phyloP scores from a whole-genome alignment of 176 grass and related monocot genomes.

The Coix lacrymajobi region DNA sequence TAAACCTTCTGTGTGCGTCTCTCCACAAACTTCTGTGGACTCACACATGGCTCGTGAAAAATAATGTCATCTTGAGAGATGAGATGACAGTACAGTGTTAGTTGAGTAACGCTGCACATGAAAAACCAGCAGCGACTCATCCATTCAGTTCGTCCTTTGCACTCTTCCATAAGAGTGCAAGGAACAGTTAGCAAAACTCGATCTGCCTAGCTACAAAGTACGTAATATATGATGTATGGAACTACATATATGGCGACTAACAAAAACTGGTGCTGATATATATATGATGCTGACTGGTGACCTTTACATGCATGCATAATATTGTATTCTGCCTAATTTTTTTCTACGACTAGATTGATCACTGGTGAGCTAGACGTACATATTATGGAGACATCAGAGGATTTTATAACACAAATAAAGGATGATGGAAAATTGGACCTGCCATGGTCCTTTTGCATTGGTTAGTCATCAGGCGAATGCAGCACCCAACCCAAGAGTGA shows the following conservation, averaged over 20 bases:
- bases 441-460: not conserved
- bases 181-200: not conserved
- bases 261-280: not conserved
- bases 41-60: not conserved
- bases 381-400: not conserved
- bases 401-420: not conserved
- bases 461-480: constrained; percentile 25
- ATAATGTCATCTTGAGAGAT: not conserved
- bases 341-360: not conserved
- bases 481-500: constrained; percentile 21
- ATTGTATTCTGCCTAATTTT: too few relatives aligned
- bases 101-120: constrained; percentile 28
- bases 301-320: constrained; percentile 13
- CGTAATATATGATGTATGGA: not conserved
- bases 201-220: not conserved
- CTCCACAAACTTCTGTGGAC: constrained; percentile 25
- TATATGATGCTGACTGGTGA: not conserved
- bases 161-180: constrained; percentile 37
- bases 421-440: constrained; percentile 27
- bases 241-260: constrained; percentile 6
- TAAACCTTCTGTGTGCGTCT: not conserved
- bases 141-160: not conserved
- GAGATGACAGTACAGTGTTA: not conserved
- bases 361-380: not conserved
- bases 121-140: constrained; percentile 43